Percentiles rank a stretch among this genome's conserved stretches.
phyloP scores from a whole-genome alignment of 2,329 filamentous ascomycete genomes.

The Neocucurbitaria cava region DNA sequence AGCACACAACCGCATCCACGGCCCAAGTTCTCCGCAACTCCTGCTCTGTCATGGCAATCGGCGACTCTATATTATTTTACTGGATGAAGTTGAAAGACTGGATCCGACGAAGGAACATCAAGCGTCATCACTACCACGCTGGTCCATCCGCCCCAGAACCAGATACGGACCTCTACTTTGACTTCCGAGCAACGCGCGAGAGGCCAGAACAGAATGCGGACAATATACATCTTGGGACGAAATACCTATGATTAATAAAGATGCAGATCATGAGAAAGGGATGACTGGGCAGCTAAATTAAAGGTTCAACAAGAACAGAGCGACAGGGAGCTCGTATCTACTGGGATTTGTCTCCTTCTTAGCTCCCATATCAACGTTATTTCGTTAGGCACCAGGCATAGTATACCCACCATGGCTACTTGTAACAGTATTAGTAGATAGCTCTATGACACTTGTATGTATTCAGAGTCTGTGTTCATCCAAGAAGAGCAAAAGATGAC shows the following conservation, averaged over 20 bases:
- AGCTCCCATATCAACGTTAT: no score
- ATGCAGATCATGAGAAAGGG: neutral
- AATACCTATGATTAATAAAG: neutral
- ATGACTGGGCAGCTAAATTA: no score
- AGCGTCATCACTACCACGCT: constrained; percentile 1
- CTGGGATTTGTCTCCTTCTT: no score
- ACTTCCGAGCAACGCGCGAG: constrained; percentile 1
- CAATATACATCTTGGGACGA: constrained; percentile 4
- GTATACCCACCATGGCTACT: no score
- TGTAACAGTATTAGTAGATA: no score
- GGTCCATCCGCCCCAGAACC: neutral
- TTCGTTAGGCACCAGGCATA: no score
- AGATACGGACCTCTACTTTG: constrained; percentile 8
- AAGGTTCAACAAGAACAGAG: no score
- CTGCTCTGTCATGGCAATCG: neutral
- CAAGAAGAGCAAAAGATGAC: no score
- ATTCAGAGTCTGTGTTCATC: no score
- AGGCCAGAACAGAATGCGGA: neutral
- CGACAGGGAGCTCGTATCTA: no score
- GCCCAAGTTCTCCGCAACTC: neutral
- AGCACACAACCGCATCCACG: neutral
- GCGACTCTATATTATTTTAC: neutral
- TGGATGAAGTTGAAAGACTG: constrained; percentile 2
- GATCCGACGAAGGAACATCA: constrained; percentile 3
- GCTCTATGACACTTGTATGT: no score